Base-by-base conservation (phyloP, 768 basidiomycete genomes). In the Suillus brevipes region DNA sequence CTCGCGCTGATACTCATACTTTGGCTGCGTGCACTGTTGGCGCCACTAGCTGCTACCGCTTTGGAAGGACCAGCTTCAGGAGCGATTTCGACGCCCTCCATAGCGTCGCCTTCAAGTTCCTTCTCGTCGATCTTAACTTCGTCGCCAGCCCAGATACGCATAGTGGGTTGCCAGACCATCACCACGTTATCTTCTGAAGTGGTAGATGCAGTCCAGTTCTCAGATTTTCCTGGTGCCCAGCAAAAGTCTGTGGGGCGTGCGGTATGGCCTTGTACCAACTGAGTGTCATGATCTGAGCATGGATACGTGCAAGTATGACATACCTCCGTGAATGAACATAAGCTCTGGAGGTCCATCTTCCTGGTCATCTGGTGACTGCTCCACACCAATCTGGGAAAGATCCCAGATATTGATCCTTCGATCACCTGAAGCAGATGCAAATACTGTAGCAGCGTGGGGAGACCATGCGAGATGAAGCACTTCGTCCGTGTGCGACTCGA, bases 311-410 rank as follows among this genome's bases (percentile, higher is more conserved):
- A n/a, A 16, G 28, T 23, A 42, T 70, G 73, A 68, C 86, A 66
- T 81, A 87, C 91, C 97, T 69, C 97, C 97, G 70, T 99, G 97
- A 56, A 98, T 86, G 77, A 99, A 99, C 68, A 99, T 78, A 64
- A 99, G 79, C 76, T 99, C 97, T 1, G 97, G 97, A 18, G 97
- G 95, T 1, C 97, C 97, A 72, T 99, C 97, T 75, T 99, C 97
- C 65, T 95, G 92, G 73, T 99, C 97, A 69, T 99, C 97, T 4
- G 97, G 97, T 2, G 94, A 93, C 77, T 99, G 97, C 75, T 99
- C 97, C 47, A 90, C 85, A 1, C 97, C 97, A 67, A 98, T 97
- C 66, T 90, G 85, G 28, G 87, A 84, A 64, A 98, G 76, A 79
- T 99, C 96, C 97, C 97, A 99, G 57, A 99, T 81, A 71, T 97